These are phyloP conservation scores for Kwoniella sp. DNA, from an alignment of 768 basidiomycete genomes.

Conservation along the genomic window DNA sequence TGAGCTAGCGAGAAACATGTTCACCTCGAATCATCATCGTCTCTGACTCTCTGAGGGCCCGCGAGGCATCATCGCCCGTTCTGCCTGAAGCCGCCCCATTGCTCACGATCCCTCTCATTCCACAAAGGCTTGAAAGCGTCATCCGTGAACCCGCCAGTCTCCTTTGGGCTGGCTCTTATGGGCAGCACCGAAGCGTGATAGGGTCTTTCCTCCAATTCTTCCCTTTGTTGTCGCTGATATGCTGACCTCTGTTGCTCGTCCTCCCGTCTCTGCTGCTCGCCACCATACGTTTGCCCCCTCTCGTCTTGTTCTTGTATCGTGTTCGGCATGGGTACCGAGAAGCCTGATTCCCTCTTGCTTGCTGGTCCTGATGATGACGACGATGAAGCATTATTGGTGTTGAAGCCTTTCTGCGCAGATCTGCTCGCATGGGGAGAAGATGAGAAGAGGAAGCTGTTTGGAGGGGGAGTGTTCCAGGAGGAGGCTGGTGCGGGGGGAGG, in stretches of 20 bases:
- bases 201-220: constrained; percentile 10
- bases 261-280: constrained; percentile 8
- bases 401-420: background rate
- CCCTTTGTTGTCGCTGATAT: background rate
- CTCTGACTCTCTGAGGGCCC: too few relatives aligned
- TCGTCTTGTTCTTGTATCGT: constrained; percentile 7
- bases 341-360: constrained; percentile 2
- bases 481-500: constrained; percentile 43
- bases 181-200: constrained; percentile 33
- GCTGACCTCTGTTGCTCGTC: too few relatives aligned
- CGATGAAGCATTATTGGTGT: background rate
- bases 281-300: constrained; percentile 2
- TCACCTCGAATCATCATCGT: too few relatives aligned
- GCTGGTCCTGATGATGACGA: background rate
- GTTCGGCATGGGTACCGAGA: constrained; percentile 9
- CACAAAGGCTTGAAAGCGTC: constrained; percentile 43
- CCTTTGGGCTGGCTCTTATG: constrained; percentile 32
- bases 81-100: constrained; percentile 12
- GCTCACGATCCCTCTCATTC: constrained; percentile 15
- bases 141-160: constrained; percentile 34
- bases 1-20: too few relatives aligned
- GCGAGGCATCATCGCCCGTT: background rate
- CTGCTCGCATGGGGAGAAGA: constrained; percentile 8
- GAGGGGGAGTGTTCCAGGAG: constrained; percentile 40
- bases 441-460: constrained; percentile 7